These are phyloP conservation scores for Leccinum fallax DNA, from an alignment of 1,284 basidiomycete genomes.

Conservation along the genomic window DNA sequence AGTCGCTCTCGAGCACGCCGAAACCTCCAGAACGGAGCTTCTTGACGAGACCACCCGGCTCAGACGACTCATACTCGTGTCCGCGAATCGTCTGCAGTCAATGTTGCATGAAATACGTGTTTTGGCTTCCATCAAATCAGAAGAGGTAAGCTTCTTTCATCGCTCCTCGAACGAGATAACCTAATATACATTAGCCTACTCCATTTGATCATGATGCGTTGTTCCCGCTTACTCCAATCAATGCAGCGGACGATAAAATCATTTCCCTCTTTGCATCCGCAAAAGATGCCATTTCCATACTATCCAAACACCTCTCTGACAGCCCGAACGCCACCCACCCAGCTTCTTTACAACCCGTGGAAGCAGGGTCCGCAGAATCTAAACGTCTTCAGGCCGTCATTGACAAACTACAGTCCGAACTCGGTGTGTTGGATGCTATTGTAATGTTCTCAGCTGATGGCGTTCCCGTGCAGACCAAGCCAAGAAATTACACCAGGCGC, in stretches of 20 bases:
- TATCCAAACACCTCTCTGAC: slow-evolving; percentile 26
- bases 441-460: slow-evolving; percentile 3
- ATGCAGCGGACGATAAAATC: slow-evolving; percentile 57
- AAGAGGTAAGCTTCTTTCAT: slow-evolving; percentile 44
- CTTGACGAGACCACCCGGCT: slow-evolving; percentile 73
- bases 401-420: slow-evolving; percentile 51
- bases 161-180: slow-evolving; percentile 1
- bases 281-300: slow-evolving; percentile 38
- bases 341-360: slow-evolving; percentile 3
- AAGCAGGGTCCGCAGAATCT: slow-evolving; percentile 39
- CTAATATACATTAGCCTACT: slow-evolving; percentile 27
- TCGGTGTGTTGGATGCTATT: slow-evolving; percentile 46
- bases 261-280: slow-evolving; percentile 48
- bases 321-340: slow-evolving; percentile 17
- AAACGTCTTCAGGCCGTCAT: slow-evolving; percentile 51
- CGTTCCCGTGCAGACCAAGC: slow-evolving; percentile 44
- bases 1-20: slow-evolving; percentile 72
- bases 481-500: slow-evolving; percentile 47
- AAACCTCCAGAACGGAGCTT: slow-evolving; percentile 65
- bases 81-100: slow-evolving; percentile 70
- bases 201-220: slow-evolving; percentile 42
- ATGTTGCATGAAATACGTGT: slow-evolving; percentile 48
- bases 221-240: slow-evolving; percentile 60
- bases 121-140: slow-evolving; percentile 39
- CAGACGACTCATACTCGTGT: slow-evolving; percentile 65